Percentiles rank a stretch among this genome's conserved stretches.
phyloP scores from a whole-genome alignment of 2,329 filamentous ascomycete genomes.

The Allantophomopsis cytisporea region DNA sequence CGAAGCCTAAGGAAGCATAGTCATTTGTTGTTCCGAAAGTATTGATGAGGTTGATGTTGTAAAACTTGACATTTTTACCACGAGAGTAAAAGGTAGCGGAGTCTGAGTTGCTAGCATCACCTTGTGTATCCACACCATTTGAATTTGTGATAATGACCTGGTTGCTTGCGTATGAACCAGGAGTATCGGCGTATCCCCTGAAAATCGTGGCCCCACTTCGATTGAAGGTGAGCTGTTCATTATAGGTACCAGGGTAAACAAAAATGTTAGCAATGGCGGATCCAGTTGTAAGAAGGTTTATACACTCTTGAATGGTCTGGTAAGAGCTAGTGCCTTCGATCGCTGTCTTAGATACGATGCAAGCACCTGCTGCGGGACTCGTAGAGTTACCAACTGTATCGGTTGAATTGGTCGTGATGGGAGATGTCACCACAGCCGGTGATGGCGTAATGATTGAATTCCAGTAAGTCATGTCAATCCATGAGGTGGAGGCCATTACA shows the following conservation, averaged over 20 bases:
- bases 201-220: slow-evolving; percentile 24
- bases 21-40: slow-evolving; percentile 32
- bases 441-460: slow-evolving; percentile 20
- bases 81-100: slow-evolving; percentile 24
- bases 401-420: slow-evolving; percentile 3
- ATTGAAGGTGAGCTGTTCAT: slow-evolving; percentile 35
- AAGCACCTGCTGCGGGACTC: slow-evolving; percentile 19
- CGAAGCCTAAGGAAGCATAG: slow-evolving; percentile 37
- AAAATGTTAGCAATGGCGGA: slow-evolving; percentile 33
- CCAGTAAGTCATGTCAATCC: slow-evolving; percentile 26
- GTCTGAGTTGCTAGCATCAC: slow-evolving; percentile 21
- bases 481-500: slow-evolving; percentile 26
- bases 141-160: slow-evolving; percentile 29
- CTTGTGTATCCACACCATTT: slow-evolving; percentile 25
- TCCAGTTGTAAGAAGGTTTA: slow-evolving; percentile 32
- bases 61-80: slow-evolving; percentile 28
- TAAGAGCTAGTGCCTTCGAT: slow-evolving; percentile 24
- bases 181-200: slow-evolving; percentile 21
- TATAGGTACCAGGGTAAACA: slow-evolving; percentile 40
- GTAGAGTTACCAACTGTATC: slow-evolving; percentile 14
- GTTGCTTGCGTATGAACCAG: slow-evolving; percentile 31
- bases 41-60: slow-evolving; percentile 45
- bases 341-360: slow-evolving; percentile 21
- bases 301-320: slow-evolving; percentile 32
- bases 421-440: background rate